A percentile compares a stretch with the other conserved stretches of the same genome.
These are phyloP conservation scores for Stereum hirsutum DNA, from an alignment of 1,284 basidiomycete genomes.

Conservation along the genomic window DNA sequence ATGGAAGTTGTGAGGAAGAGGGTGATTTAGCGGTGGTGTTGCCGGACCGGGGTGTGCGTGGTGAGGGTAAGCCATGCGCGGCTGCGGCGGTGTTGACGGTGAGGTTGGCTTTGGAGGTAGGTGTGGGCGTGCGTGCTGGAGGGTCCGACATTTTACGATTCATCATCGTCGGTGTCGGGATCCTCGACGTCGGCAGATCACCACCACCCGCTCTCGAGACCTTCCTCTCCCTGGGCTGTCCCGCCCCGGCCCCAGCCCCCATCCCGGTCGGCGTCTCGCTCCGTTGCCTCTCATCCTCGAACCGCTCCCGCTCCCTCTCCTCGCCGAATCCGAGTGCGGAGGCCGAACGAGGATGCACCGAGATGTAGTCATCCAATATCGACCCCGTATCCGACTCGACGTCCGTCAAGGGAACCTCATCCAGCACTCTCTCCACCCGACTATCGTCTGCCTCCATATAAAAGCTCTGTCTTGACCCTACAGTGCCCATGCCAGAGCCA, in stretches of 20 bases:
- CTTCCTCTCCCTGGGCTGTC: no score
- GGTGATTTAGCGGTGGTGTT: slow-evolving; percentile 10
- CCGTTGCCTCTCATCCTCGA: background rate
- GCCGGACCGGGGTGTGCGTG: slow-evolving; percentile 12
- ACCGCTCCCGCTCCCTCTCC: slow-evolving; percentile 2
- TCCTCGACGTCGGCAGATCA: slow-evolving; percentile 15
- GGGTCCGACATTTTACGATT: slow-evolving; percentile 22
- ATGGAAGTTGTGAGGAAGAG: slow-evolving; percentile 9
- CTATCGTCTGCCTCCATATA: slow-evolving; percentile 51
- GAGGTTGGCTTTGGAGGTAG: slow-evolving; percentile 7
- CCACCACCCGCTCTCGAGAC: no score
- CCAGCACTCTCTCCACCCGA: slow-evolving; percentile 42
- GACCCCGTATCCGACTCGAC: slow-evolving; percentile 39
- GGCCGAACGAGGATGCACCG: slow-evolving; percentile 9
- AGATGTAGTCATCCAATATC: slow-evolving; percentile 21
- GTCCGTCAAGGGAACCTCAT: slow-evolving; percentile 64
- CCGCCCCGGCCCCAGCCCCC: no score
- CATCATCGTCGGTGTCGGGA: slow-evolving; percentile 17
- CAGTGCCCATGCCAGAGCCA: no score
- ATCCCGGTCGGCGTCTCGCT: background rate
- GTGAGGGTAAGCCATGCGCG: slow-evolving; percentile 9
- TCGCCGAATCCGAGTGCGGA: slow-evolving; percentile 11
- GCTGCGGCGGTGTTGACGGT: slow-evolving; percentile 2
- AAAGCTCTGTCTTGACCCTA: slow-evolving; percentile 45
- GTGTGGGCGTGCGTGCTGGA: slow-evolving; percentile 17